Base-by-base conservation (phyloP, 2,329 filamentous ascomycete genomes). In the Cucurbitaria berberidis region DNA sequence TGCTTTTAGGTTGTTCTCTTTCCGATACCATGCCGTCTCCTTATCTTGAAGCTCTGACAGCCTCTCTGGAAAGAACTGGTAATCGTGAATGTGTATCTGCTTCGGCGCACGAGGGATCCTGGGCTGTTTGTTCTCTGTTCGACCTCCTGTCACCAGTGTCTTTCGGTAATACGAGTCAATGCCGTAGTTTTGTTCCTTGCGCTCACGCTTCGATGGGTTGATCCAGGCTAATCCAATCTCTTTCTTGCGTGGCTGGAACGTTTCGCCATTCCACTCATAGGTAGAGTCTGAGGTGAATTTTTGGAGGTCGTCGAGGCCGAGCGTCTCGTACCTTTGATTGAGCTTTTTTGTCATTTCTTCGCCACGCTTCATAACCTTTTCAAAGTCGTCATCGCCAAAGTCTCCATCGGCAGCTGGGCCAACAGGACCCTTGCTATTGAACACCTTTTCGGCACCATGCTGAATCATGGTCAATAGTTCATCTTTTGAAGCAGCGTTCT, bases 91-190 rank as follows among this genome's bases (percentile, higher is more conserved):
- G 3, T 87, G 81, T 46, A 96, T 86, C 73, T 99, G 95, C 77
- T 96, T 96, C 0, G 95, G 95, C 9, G 95, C 91, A 50, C 93
- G 87, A n/a, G 95, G 96, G 18, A 95, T 91, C 77, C 96, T 96
- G 8, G 93, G 93, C 75, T 97, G 97, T 22, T 90, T 84, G 57
- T 97, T 92, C 34, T 91, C 87, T 21, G 87, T 88, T 40, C 87
- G 84, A 30, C 88, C 86, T 75, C 91, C 87, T 47, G 90, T 95
- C 66, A 90, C 89, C 69, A 99, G 84, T 9, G 92, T 91, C 67
- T 96, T 88, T 62, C 93, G 89, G 78, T 98, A 99, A 78, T 99
- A 99, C 76, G 97, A 96, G 74, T 99, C 96, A 80, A 99, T 96
- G 0, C 93, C 97, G 74, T 99, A 99, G 5, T 91, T 92, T 73